phyloP scores from a whole-genome alignment of 225 moss, liverwort and hornwort genomes.

The Antitrichia curtipendula region DNA sequence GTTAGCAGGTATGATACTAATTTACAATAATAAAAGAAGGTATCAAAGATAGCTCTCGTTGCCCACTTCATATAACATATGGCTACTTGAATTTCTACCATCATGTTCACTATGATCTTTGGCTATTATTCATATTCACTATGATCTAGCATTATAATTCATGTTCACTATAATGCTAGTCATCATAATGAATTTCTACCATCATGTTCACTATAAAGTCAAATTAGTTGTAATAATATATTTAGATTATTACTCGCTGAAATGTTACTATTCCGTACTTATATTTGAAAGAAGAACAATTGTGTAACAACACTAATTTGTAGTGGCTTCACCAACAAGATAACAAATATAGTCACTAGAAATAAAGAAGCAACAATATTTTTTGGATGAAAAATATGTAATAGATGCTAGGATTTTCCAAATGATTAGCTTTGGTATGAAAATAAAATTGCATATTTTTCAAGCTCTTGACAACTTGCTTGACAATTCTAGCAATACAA shows the following conservation, averaged over 20 bases:
- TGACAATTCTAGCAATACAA: neutral
- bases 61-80: neutral
- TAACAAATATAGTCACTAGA: neutral
- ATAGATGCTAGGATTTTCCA: rapidly evolving
- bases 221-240: neutral
- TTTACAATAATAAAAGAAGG: neutral
- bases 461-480: neutral
- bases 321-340: neutral
- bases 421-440: neutral
- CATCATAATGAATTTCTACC: too few relatives aligned
- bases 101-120: neutral
- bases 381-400: neutral
- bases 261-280: neutral
- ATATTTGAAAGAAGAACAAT: neutral
- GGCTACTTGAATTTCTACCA: neutral
- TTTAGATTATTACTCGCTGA: neutral
- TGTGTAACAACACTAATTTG: neutral
- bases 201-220: too few relatives aligned
- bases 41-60: rapidly evolving
- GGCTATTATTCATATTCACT: too few relatives aligned
- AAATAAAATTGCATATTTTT: neutral
- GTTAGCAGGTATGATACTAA: neutral
- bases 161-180: too few relatives aligned
- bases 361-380: neutral
- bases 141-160: too few relatives aligned